These are phyloP conservation scores for Polygonum maritimum DNA, from an alignment of 148 eudicot species.

Conservation along the genomic window DNA sequence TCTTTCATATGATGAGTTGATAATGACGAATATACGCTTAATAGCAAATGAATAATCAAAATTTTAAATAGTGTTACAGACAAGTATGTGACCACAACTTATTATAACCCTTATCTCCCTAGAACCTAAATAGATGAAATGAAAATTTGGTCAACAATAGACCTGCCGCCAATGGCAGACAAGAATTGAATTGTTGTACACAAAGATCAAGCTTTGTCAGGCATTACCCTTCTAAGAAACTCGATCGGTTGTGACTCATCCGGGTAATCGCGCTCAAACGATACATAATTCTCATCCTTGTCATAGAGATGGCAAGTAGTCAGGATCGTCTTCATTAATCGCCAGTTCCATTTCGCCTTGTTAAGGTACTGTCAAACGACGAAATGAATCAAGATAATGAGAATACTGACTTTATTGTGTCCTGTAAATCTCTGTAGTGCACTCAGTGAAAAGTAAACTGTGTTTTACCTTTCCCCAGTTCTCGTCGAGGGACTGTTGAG, in stretches of 20 bases:
- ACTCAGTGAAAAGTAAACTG: neutral
- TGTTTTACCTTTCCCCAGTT: constrained; percentile 82
- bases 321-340: constrained; percentile 81
- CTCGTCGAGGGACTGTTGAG: constrained; percentile 68
- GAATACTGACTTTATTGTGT: neutral
- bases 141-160: neutral
- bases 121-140: neutral
- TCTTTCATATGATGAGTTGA: neutral
- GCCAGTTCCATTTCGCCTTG: constrained; percentile 97
- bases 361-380: constrained; percentile 53
- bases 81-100: neutral
- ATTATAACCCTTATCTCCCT: neutral
- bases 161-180: too few relatives aligned
- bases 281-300: constrained; percentile 55
- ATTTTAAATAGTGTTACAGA: neutral
- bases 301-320: constrained; percentile 75
- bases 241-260: constrained; percentile 71
- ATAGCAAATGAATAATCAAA: neutral
- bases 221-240: constrained; percentile 72
- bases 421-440: neutral
- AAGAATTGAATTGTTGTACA: neutral
- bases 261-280: constrained; percentile 63
- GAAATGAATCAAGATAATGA: neutral
- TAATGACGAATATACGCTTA: neutral
- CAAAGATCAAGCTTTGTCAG: constrained; percentile 50